phyloP scores from a whole-genome alignment of 441 rosid genomes.

The Gossypium laxum region DNA sequence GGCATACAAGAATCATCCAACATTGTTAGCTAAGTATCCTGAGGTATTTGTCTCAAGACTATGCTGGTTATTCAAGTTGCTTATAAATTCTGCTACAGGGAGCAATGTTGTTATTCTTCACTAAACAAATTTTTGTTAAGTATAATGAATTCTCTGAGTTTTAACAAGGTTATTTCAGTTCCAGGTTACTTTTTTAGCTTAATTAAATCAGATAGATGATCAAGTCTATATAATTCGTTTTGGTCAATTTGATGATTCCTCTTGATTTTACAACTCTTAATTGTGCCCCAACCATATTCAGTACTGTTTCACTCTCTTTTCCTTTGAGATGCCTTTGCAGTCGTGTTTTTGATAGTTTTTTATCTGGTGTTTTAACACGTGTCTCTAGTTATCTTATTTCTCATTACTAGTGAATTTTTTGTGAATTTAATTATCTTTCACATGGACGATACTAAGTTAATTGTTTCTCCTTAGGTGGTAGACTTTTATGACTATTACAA shows the following conservation, averaged over 20 bases:
- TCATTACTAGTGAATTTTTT: neutral
- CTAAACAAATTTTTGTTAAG: neutral
- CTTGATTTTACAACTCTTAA: neutral
- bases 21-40: slow-evolving; percentile 71
- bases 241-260: neutral
- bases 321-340: neutral
- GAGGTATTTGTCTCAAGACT: slow-evolving; percentile 43
- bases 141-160: neutral
- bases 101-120: neutral
- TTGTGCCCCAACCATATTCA: neutral
- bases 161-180: neutral
- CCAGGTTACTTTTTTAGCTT: neutral
- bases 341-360: neutral
- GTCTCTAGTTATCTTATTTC: neutral
- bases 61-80: neutral
- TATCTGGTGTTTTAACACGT: neutral
- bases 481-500: slow-evolving; percentile 96
- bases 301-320: neutral
- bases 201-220: neutral
- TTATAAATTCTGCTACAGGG: neutral
- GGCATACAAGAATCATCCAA: slow-evolving; percentile 95
- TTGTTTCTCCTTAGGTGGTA: slow-evolving; percentile 43
- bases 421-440: slow-evolving; percentile 5
- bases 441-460: slow-evolving; percentile 7
- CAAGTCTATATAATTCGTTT: neutral